Percentiles rank a stretch among this genome's conserved stretches.
Conservation (phyloP, 169 alveolate species). For the Eimeria brunetti region DNA sequence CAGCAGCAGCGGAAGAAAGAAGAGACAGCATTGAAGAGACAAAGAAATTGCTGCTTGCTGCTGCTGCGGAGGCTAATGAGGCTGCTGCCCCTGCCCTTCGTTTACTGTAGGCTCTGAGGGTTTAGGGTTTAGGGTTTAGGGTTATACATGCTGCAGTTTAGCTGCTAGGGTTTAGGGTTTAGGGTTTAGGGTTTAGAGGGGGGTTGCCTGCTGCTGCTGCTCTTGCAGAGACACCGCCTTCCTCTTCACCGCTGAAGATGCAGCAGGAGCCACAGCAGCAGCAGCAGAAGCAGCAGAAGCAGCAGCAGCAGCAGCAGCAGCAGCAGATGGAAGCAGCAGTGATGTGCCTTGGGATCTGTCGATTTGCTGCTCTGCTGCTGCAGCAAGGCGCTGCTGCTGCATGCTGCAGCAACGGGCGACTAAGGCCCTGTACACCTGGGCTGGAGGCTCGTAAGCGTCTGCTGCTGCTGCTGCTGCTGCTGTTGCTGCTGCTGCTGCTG, state of each 20-base stretch:
- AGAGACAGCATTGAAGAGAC: not conserved
- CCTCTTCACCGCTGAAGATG: not conserved
- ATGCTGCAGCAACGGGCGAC: not conserved
- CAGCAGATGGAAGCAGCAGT: not conserved
- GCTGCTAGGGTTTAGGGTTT: conserved; percentile 1
- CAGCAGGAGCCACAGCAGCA: not conserved
- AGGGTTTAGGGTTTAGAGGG: conserved; percentile 8
- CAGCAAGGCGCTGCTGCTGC: not conserved
- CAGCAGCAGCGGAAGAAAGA: not conserved
- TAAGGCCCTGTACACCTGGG: not conserved
- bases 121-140: not conserved
- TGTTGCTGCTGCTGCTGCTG: not conserved
- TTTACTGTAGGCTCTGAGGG: not conserved
- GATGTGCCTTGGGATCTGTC: not conserved
- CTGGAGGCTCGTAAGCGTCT: not conserved
- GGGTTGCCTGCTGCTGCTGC: not conserved
- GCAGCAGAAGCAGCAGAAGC: too few species aligned
- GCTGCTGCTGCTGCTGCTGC: not conserved
- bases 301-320: too few species aligned
- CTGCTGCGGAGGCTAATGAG: not conserved
- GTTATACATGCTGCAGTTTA: conserved; percentile 7
- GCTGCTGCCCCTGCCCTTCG: not conserved
- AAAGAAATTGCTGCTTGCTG: not conserved
- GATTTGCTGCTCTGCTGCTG: not conserved
- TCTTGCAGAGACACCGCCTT: not conserved